Evolutionary conservation across 257 asterid species (phyloP).

Genomic region (Fraxinus excelsior): DNA sequence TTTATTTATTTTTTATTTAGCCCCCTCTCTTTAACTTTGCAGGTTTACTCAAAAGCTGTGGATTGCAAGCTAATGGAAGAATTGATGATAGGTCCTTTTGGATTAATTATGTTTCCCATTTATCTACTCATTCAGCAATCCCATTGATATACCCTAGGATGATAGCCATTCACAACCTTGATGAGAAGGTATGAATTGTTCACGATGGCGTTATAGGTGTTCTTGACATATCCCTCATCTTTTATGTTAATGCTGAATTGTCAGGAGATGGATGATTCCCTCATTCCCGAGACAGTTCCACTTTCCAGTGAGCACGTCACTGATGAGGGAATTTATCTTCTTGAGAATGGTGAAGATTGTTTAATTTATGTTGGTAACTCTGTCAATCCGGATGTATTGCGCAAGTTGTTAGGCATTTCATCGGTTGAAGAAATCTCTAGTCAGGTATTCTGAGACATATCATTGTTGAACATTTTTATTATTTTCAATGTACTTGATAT

Average conservation of each 20-base stretch:
- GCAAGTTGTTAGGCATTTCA: constrained; percentile 71
- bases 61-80: constrained; percentile 81
- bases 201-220: constrained; percentile 14
- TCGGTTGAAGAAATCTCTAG: constrained; percentile 76
- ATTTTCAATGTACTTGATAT: too few species aligned
- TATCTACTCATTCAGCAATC: constrained; percentile 78
- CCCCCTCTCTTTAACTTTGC: constrained; percentile 26
- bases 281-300: constrained; percentile 69
- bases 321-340: constrained; percentile 84
- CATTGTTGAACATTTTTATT: too few species aligned
- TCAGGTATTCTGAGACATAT: constrained; percentile 49
- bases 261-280: constrained; percentile 68
- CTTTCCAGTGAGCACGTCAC: constrained; percentile 76
- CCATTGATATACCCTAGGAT: constrained; percentile 94
- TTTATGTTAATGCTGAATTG: constrained; percentile 31
- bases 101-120: constrained; percentile 78
- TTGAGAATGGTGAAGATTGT: constrained; percentile 95
- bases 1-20: constrained; percentile 15
- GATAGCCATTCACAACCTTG: constrained; percentile 84
- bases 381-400: constrained; percentile 56
- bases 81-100: constrained; percentile 90
- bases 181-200: constrained; percentile 56
- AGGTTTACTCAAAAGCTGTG: constrained; percentile 87
- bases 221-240: constrained; percentile 13
- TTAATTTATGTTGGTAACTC: constrained; percentile 76